Evolutionary conservation across 495 filamentous ascomycete species (phyloP).

Genomic region (Penicillium salamii): DNA sequence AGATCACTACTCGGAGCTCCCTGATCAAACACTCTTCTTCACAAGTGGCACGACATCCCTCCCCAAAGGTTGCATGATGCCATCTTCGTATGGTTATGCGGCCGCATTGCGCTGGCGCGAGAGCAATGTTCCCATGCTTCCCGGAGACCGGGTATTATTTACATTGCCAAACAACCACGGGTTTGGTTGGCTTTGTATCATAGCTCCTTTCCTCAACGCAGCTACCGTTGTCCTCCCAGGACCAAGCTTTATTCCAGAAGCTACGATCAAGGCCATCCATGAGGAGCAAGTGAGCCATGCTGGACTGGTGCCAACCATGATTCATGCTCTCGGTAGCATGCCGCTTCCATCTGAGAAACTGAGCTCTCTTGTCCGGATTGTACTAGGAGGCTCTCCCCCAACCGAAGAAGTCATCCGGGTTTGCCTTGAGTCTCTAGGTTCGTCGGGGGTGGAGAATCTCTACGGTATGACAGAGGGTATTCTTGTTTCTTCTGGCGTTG

Average conservation of each 20-base stretch:
- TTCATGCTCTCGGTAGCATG: conserved; percentile 18
- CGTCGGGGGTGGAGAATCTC: conserved; percentile 25
- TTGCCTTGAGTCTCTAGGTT: conserved; percentile 25
- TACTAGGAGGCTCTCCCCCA: conserved; percentile 28
- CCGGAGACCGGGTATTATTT: conserved; percentile 24
- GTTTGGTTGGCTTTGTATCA: conserved; percentile 29
- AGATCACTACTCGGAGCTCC: background rate
- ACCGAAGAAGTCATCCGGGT: conserved; percentile 25
- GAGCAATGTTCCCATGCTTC: conserved; percentile 1
- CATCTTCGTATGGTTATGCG: conserved; percentile 1
- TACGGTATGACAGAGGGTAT: conserved; percentile 46
- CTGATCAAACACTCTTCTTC: conserved; percentile 26
- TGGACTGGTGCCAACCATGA: conserved; percentile 35
- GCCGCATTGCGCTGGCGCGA: background rate
- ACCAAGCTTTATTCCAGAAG: conserved; percentile 26
- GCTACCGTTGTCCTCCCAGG: conserved; percentile 29
- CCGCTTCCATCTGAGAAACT: conserved; percentile 13
- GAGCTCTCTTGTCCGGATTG: conserved; percentile 23
- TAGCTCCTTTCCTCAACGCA: conserved; percentile 27
- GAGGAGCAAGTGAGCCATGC: conserved; percentile 27
- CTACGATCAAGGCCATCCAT: conserved; percentile 26
- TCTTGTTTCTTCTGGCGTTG: conserved; percentile 23
- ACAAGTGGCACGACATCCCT: conserved; percentile 40
- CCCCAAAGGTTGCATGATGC: conserved; percentile 38
- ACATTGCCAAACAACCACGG: conserved; percentile 37